These are phyloP conservation scores for Physaria fendleri DNA, from an alignment of 345 rosid genomes.

Conservation along the genomic window DNA sequence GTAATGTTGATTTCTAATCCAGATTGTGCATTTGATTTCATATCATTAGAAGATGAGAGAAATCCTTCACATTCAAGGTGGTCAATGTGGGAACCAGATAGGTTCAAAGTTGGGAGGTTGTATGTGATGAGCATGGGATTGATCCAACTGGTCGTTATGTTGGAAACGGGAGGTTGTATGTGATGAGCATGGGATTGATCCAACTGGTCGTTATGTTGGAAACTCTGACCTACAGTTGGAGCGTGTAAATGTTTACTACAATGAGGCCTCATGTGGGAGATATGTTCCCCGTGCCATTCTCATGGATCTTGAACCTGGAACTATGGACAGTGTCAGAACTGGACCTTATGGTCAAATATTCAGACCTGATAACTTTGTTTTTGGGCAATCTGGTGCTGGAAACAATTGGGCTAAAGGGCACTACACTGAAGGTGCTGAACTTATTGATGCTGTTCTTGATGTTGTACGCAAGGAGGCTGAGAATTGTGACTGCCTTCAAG, in stretches of 20 bases:
- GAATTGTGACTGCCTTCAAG: constrained; percentile 76
- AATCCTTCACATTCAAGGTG: constrained; percentile 73
- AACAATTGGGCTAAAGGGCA: constrained; percentile 87
- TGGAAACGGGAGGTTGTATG: constrained; percentile 77
- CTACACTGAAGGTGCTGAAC: constrained; percentile 74
- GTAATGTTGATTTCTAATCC: neutral
- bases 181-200: constrained; percentile 75
- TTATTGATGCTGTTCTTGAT: constrained; percentile 67
- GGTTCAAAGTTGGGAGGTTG: constrained; percentile 81
- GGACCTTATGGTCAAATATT: constrained; percentile 72
- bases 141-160: constrained; percentile 72
- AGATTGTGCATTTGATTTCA: constrained; percentile 10
- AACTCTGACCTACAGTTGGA: constrained; percentile 60
- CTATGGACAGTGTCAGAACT: constrained; percentile 74
- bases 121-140: constrained; percentile 74
- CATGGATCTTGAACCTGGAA: constrained; percentile 80
- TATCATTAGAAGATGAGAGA: constrained; percentile 50
- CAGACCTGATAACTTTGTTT: constrained; percentile 68
- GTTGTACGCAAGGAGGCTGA: constrained; percentile 77
- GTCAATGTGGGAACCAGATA: constrained; percentile 78
- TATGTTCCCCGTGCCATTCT: constrained; percentile 70
- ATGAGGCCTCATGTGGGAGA: constrained; percentile 73
- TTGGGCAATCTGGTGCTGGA: constrained; percentile 80
- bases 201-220: constrained; percentile 68
- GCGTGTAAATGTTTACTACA: constrained; percentile 69